Percentiles rank a stretch among this genome's conserved stretches.
Conservation (phyloP, 2,329 filamentous ascomycete genomes). For the Colletotrichum echinochloae region DNA sequence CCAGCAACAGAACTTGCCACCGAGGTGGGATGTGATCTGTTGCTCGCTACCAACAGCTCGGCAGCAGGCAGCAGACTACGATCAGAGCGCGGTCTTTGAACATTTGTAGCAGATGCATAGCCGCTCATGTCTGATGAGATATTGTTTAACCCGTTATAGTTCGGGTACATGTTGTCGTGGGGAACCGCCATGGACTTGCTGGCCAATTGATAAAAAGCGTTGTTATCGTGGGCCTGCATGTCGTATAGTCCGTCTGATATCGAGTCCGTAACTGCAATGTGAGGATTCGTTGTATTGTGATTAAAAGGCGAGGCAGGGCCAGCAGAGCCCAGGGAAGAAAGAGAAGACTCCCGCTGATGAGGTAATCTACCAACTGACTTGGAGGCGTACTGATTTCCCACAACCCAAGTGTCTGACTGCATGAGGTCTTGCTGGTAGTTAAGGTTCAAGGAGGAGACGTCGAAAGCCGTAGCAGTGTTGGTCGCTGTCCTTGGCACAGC, state of each 20-base stretch:
- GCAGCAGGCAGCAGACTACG: slow-evolving; percentile 58
- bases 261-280: slow-evolving; percentile 67
- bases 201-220: slow-evolving; percentile 60
- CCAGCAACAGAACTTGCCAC: slow-evolving; percentile 68
- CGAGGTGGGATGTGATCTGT: slow-evolving; percentile 64
- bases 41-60: slow-evolving; percentile 56
- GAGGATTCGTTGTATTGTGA: slow-evolving; percentile 66
- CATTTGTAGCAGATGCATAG: slow-evolving; percentile 56
- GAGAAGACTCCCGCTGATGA: slow-evolving; percentile 71
- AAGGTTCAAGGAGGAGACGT: slow-evolving; percentile 13
- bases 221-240: slow-evolving; percentile 53
- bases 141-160: slow-evolving; percentile 56
- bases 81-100: slow-evolving; percentile 55
- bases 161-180: slow-evolving; percentile 54
- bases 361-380: slow-evolving; percentile 53
- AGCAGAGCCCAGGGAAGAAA: slow-evolving; percentile 70
- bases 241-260: slow-evolving; percentile 59
- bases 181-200: slow-evolving; percentile 55
- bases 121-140: slow-evolving; percentile 52
- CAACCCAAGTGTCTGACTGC: slow-evolving; percentile 58
- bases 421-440: slow-evolving; percentile 47
- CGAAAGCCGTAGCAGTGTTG: slow-evolving; percentile 20
- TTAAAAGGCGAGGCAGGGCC: slow-evolving; percentile 71
- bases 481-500: slow-evolving; percentile 21
- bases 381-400: slow-evolving; percentile 52